phyloP scores from a whole-genome alignment of 345 rosid species.

The Erodium maritimum region DNA sequence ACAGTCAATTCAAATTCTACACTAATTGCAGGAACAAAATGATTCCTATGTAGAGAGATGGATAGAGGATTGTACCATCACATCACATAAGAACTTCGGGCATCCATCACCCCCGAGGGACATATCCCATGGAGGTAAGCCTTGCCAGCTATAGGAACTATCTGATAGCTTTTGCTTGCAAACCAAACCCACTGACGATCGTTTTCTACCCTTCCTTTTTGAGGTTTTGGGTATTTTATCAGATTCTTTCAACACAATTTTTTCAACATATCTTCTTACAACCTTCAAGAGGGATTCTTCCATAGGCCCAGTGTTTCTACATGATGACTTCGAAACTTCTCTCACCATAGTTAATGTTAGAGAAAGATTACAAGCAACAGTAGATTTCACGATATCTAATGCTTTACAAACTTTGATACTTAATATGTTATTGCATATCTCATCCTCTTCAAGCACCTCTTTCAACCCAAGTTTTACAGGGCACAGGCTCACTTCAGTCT shows the following conservation, averaged over 20 bases:
- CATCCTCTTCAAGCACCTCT: constrained; percentile 35
- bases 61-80: constrained; percentile 39
- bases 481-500: constrained; percentile 14
- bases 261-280: constrained; percentile 60
- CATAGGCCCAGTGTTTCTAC: constrained; percentile 54
- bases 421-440: constrained; percentile 20
- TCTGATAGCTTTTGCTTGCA: constrained; percentile 26
- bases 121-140: constrained; percentile 78
- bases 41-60: too few relatives aligned
- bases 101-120: constrained; percentile 74
- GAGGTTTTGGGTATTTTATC: constrained; percentile 50
- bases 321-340: constrained; percentile 21
- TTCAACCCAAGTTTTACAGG: constrained; percentile 45
- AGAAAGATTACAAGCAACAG: constrained; percentile 30
- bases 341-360: constrained; percentile 22
- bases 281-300: constrained; percentile 46
- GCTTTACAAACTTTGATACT: constrained; percentile 38
- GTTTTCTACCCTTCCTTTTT: constrained; percentile 51
- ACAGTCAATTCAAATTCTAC: too few relatives aligned
- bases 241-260: constrained; percentile 50
- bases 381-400: constrained; percentile 42
- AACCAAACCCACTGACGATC: constrained; percentile 15
- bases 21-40: too few relatives aligned
- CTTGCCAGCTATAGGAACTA: constrained; percentile 49
- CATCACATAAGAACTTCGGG: constrained; percentile 88